Conservation (phyloP, 495 filamentous ascomycete genomes). For the Trichoderma erinaceum region DNA sequence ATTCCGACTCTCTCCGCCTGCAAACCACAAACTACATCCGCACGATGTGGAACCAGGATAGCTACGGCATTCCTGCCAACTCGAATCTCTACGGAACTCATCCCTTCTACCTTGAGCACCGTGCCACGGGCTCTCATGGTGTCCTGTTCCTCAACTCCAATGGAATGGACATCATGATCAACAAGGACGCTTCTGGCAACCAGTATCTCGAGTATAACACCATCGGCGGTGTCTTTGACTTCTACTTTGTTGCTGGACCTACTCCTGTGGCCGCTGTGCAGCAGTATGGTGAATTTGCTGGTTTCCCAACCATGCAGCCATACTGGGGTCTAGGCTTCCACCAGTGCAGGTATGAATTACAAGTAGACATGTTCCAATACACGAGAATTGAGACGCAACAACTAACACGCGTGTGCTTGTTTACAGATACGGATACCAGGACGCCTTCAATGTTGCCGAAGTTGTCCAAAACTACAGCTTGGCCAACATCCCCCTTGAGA, state of each 20-base stretch:
- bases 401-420: neutral
- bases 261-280: conserved; percentile 62
- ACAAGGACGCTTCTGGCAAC: conserved; percentile 51
- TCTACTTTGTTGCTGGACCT: conserved; percentile 77
- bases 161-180: conserved; percentile 83
- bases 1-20: conserved; percentile 65
- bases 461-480: conserved; percentile 72
- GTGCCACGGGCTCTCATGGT: conserved; percentile 64
- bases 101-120: conserved; percentile 79
- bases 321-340: conserved; percentile 86
- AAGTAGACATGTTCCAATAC: neutral
- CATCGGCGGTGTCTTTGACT: conserved; percentile 73
- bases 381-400: conserved; percentile 37
- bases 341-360: conserved; percentile 47
- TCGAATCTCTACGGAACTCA: conserved; percentile 81
- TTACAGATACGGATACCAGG: conserved; percentile 63
- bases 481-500: conserved; percentile 74
- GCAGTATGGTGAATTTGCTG: conserved; percentile 69
- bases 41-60: conserved; percentile 74
- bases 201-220: conserved; percentile 84
- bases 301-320: conserved; percentile 68
- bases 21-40: conserved; percentile 69
- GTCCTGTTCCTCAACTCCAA: conserved; percentile 80
- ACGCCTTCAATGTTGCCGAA: conserved; percentile 72
- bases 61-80: conserved; percentile 45